A percentile compares a stretch with the other conserved stretches of the same genome.
phyloP scores from a whole-genome alignment of 202 grass and related monocot species.

The Digitaria exilis region DNA sequence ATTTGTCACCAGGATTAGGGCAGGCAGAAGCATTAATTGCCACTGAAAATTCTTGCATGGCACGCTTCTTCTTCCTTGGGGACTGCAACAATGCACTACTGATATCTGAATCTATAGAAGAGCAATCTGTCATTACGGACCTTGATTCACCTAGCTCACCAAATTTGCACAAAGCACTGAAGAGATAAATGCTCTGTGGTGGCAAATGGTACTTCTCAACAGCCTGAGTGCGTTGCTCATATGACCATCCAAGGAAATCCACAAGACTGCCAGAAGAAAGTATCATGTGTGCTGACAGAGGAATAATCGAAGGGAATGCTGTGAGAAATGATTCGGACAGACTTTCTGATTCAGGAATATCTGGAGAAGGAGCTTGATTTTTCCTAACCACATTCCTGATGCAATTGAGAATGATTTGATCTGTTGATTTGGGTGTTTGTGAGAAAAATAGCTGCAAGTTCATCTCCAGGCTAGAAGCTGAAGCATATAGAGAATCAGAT shows the following conservation, averaged over 20 bases:
- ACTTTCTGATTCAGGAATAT: constrained; percentile 77
- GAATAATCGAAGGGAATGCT: constrained; percentile 89
- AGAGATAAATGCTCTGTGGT: constrained; percentile 74
- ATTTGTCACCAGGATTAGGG: constrained; percentile 52
- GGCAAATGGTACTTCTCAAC: constrained; percentile 63
- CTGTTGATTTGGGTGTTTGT: constrained; percentile 65
- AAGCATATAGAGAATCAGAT: constrained; percentile 81
- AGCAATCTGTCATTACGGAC: constrained; percentile 91
- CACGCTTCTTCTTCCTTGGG: constrained; percentile 45
- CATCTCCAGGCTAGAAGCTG: constrained; percentile 77
- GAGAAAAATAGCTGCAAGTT: constrained; percentile 91
- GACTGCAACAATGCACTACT: constrained; percentile 74
- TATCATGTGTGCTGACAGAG: constrained; percentile 81
- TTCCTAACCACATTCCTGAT: constrained; percentile 55
- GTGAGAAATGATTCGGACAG: constrained; percentile 87
- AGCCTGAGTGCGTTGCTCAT: constrained; percentile 69
- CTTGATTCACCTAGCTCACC: constrained; percentile 91
- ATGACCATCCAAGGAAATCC: constrained; percentile 76
- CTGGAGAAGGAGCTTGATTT: constrained; percentile 51
- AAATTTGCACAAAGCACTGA: constrained; percentile 82
- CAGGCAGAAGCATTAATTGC: constrained; percentile 29
- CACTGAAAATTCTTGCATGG: constrained; percentile 42
- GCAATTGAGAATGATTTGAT: constrained; percentile 81
- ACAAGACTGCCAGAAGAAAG: constrained; percentile 63
- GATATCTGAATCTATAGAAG: constrained; percentile 80